phyloP scores from a whole-genome alignment of 2,329 filamentous ascomycete genomes.

The Curvularia spicifera region DNA sequence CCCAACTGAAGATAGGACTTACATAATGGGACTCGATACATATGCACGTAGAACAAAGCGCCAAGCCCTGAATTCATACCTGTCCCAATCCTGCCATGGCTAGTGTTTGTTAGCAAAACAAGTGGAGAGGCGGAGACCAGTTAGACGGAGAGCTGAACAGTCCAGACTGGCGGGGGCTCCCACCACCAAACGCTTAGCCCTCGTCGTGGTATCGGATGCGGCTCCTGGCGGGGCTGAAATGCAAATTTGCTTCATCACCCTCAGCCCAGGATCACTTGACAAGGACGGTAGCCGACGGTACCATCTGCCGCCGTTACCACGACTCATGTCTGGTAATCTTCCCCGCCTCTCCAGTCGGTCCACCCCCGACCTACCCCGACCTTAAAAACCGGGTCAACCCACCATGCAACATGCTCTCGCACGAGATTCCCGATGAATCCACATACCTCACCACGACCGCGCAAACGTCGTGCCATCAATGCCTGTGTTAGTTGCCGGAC shows the following conservation, averaged over 20 bases:
- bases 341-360: conserved; percentile 13
- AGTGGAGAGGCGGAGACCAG: neutral
- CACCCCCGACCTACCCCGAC: conserved; percentile 8
- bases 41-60: neutral
- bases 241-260: conserved; percentile 1
- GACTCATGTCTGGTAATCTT: conserved; percentile 5
- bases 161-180: neutral
- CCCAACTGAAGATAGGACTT: conserved; percentile 18
- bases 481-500: conserved; percentile 40
- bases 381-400: conserved; percentile 16
- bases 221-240: neutral
- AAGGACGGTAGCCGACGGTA: neutral
- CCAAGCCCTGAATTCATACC: neutral
- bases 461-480: conserved; percentile 45
- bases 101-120: neutral
- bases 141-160: neutral
- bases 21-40: neutral
- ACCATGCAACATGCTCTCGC: conserved; percentile 8
- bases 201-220: neutral
- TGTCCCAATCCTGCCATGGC: neutral
- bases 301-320: conserved; percentile 7
- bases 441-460: conserved; percentile 23
- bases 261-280: neutral
- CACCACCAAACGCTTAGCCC: neutral
- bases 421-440: conserved; percentile 28